Evolutionary conservation across 1,284 basidiomycete species (phyloP).

Genomic region (Agaricales sp.): DNA sequence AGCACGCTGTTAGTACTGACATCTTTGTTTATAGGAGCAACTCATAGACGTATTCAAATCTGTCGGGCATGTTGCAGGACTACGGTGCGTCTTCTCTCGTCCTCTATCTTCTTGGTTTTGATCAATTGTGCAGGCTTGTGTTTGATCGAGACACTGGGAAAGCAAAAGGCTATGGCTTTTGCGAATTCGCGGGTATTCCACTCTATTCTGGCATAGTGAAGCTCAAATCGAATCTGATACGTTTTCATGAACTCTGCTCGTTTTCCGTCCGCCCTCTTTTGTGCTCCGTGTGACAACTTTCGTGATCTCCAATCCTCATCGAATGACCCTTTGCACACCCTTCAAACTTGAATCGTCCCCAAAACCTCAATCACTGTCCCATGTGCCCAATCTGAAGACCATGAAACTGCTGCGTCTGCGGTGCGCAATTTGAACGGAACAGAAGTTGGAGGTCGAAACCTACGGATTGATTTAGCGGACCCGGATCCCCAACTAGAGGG

Average conservation of each 20-base stretch:
- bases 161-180: constrained; percentile 95
- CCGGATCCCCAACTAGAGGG: constrained; percentile 37
- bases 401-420: constrained; percentile 80
- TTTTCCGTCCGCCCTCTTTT: constrained; percentile 9
- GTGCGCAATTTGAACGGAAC: constrained; percentile 71
- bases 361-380: background rate
- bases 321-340: background rate
- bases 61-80: constrained; percentile 81
- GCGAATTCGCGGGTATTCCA: constrained; percentile 86
- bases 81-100: constrained; percentile 45
- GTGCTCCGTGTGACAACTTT: constrained; percentile 7
- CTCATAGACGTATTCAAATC: constrained; percentile 80
- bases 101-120: background rate
- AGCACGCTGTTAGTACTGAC: background rate
- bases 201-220: constrained; percentile 20
- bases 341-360: background rate
- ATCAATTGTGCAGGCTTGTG: constrained; percentile 56
- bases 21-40: constrained; percentile 41
- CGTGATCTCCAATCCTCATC: background rate
- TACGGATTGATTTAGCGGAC: constrained; percentile 61
- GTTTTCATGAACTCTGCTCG: constrained; percentile 10
- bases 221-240: constrained; percentile 29
- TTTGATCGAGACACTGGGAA: constrained; percentile 95
- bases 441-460: constrained; percentile 58
- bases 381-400: constrained; percentile 47